Percentiles rank a stretch among this genome's conserved stretches.
These are phyloP conservation scores for Gigaspora rosea DNA, from an alignment of 192 early-diverging fungal species.

Conservation along the genomic window DNA sequence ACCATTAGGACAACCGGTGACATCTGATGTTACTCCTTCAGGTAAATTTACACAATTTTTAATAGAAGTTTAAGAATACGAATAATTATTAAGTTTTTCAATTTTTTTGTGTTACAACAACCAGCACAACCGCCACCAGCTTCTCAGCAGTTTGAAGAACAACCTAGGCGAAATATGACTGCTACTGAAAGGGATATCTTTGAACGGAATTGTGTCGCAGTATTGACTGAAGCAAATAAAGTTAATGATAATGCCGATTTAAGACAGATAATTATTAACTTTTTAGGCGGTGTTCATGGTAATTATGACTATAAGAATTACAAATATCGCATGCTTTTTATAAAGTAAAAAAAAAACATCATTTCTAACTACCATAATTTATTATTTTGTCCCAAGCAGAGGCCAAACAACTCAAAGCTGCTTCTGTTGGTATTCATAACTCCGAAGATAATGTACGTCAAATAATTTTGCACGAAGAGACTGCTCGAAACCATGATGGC, in stretches of 20 bases:
- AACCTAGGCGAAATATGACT: not conserved
- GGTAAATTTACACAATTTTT: too few relatives aligned
- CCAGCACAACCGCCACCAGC: not conserved
- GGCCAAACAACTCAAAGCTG: not conserved
- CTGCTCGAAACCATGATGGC: not conserved
- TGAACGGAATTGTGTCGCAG: slow-evolving; percentile 6
- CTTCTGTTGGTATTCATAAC: not conserved
- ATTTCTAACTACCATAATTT: not conserved
- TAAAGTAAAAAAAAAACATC: too few relatives aligned
- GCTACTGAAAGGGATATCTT: not conserved
- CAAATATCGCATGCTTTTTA: not conserved
- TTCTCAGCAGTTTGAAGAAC: not conserved
- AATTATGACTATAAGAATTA: not conserved
- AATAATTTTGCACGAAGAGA: slow-evolving; percentile 15
- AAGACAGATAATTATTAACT: slow-evolving; percentile 11
- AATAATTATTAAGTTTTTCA: too few relatives aligned
- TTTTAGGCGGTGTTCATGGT: slow-evolving; percentile 10
- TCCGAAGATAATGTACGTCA: not conserved
- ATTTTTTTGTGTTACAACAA: not conserved
- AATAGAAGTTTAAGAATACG: too few relatives aligned
- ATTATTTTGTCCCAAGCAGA: not conserved
- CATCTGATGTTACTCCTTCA: too few relatives aligned
- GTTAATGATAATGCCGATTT: not conserved
- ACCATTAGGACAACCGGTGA: not conserved
- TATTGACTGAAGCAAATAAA: slow-evolving; percentile 1